Evolutionary conservation across 768 basidiomycete species (phyloP).

Genomic region (Cantharellus cinnabarinus): DNA sequence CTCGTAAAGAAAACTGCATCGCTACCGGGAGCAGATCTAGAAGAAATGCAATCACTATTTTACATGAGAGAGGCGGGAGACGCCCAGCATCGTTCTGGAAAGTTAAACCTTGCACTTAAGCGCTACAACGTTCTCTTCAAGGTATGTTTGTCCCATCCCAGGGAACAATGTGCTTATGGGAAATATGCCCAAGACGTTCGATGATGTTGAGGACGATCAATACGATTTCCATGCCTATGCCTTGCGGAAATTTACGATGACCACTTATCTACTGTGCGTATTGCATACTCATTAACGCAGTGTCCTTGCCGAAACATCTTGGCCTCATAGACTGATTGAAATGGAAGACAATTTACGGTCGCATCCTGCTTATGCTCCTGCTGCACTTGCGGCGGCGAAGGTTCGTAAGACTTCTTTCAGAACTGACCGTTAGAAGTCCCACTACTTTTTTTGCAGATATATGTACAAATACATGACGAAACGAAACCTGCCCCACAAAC

Average conservation of each 20-base stretch:
- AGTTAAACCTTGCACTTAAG: slow-evolving; percentile 64
- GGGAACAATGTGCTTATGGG: neutral
- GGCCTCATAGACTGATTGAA: slow-evolving; percentile 35
- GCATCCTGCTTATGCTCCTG: slow-evolving; percentile 53
- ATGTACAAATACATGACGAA: slow-evolving; percentile 47
- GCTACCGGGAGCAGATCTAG: slow-evolving; percentile 56
- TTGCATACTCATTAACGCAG: neutral
- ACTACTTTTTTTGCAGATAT: slow-evolving; percentile 32
- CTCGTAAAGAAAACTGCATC: slow-evolving; percentile 59
- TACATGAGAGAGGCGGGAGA: slow-evolving; percentile 71
- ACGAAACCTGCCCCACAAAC: slow-evolving; percentile 17
- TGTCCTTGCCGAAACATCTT: neutral
- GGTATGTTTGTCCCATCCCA: slow-evolving; percentile 21
- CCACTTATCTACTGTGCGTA: slow-evolving; percentile 63
- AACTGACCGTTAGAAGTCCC: no score
- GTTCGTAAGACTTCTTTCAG: slow-evolving; percentile 19
- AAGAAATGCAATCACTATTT: slow-evolving; percentile 89
- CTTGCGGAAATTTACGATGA: slow-evolving; percentile 70
- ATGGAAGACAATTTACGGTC: slow-evolving; percentile 70
- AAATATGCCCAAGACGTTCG: slow-evolving; percentile 39
- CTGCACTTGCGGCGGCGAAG: slow-evolving; percentile 49
- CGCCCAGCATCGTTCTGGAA: slow-evolving; percentile 40
- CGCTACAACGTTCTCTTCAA: slow-evolving; percentile 57
- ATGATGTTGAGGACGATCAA: slow-evolving; percentile 83
- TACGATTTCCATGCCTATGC: slow-evolving; percentile 97